A percentile compares a stretch with the other conserved stretches of the same genome.
phyloP scores from a whole-genome alignment of 2,329 filamentous ascomycete genomes.

The Sphaerostilbella broomeana region DNA sequence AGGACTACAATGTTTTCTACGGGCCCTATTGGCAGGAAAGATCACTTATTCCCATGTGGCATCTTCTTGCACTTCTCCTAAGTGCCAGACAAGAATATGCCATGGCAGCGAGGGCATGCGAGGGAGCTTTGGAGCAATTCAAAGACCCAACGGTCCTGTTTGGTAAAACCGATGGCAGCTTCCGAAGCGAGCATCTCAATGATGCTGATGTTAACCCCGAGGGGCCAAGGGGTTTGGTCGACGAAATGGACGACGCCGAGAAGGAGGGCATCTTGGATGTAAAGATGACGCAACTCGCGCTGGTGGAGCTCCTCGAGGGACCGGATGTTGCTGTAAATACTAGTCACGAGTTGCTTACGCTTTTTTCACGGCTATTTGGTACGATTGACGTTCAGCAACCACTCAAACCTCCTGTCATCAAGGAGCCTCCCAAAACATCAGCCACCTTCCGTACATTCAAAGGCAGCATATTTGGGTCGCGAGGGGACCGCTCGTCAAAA shows the following conservation, averaged over 20 bases:
- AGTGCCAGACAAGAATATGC: conserved; percentile 81
- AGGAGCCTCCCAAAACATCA: conserved; percentile 60
- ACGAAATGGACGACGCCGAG: conserved; percentile 76
- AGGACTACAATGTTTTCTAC: conserved; percentile 37
- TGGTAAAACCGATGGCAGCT: conserved; percentile 50
- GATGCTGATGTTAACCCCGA: conserved; percentile 35
- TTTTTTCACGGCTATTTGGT: conserved; percentile 78
- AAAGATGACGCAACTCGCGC: conserved; percentile 86
- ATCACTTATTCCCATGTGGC: conserved; percentile 75
- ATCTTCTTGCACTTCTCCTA: conserved; percentile 77
- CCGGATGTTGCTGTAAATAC: conserved; percentile 81
- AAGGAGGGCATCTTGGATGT: conserved; percentile 86
- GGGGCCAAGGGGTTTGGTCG: conserved; percentile 49
- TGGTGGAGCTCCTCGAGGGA: conserved; percentile 78
- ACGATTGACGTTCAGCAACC: conserved; percentile 37
- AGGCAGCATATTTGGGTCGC: conserved; percentile 70
- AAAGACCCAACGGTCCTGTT: conserved; percentile 64
- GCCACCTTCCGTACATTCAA: conserved; percentile 64
- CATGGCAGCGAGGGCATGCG: conserved; percentile 74
- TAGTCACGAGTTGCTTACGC: conserved; percentile 72
- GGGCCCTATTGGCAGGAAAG: conserved; percentile 56
- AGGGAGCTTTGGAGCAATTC: conserved; percentile 88
- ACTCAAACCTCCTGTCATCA: conserved; percentile 33
- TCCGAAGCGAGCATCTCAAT: conserved; percentile 62
- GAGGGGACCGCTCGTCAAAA: conserved; percentile 40